These are phyloP conservation scores for Coemansia sp. DNA, from an alignment of 192 early-diverging fungal species.

Conservation along the genomic window DNA sequence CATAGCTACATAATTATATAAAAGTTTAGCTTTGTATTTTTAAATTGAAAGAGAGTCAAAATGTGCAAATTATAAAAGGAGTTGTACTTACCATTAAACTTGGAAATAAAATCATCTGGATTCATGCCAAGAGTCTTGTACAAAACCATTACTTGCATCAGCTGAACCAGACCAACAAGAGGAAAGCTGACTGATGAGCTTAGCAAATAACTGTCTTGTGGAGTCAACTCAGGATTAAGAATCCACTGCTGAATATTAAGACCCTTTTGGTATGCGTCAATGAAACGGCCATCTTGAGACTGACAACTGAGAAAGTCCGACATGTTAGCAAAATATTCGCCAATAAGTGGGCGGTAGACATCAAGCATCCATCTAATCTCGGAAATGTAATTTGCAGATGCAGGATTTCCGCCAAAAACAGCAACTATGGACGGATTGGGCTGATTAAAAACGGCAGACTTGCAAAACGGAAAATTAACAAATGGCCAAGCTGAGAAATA, in stretches of 20 bases:
- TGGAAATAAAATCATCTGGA: conserved; percentile 37
- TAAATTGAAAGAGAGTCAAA: too few relatives aligned
- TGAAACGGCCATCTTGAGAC: conserved; percentile 54
- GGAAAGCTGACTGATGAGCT: conserved; percentile 74
- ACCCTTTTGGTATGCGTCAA: conserved; percentile 60
- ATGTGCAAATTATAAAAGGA: neutral
- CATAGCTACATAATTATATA: too few relatives aligned
- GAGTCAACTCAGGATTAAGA: conserved; percentile 59
- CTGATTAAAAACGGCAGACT: conserved; percentile 26
- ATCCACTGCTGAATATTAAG: conserved; percentile 82
- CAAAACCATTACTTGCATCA: conserved; percentile 74
- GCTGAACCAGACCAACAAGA: conserved; percentile 83
- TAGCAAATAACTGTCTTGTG: conserved; percentile 67
- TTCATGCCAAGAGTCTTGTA: conserved; percentile 60
- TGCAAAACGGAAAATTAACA: conserved; percentile 24
- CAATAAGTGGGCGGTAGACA: conserved; percentile 70
- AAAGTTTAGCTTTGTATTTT: too few relatives aligned
- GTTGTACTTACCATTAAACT: conserved; percentile 32
- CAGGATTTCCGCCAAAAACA: conserved; percentile 93
- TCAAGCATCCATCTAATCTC: conserved; percentile 72
- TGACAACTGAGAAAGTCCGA: conserved; percentile 60
- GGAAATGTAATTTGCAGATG: conserved; percentile 75
- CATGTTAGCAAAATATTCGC: conserved; percentile 70
- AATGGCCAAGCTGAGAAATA: neutral
- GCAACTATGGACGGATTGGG: conserved; percentile 54